Evolutionary conservation across 768 basidiomycete genomes (phyloP).

Genomic region (Tricholomella constricta): DNA sequence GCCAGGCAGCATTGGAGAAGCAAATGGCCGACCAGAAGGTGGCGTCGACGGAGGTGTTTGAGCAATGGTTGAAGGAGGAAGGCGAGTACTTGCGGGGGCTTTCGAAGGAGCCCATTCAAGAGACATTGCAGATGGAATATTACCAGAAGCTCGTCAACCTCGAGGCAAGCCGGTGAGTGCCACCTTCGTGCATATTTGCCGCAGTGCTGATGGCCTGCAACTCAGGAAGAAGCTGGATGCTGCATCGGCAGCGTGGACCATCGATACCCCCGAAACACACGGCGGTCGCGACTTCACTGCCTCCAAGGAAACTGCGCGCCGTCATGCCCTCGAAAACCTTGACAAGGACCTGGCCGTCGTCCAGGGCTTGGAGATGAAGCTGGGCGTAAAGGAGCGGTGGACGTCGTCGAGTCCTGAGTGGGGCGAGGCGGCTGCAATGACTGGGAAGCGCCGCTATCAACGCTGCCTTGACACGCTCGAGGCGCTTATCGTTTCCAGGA

Average conservation of each 20-base stretch:
- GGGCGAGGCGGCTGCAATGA: conserved; percentile 9
- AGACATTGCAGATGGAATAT: conserved; percentile 5
- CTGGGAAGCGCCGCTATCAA: conserved; percentile 12
- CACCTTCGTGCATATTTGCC: background rate
- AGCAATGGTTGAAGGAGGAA: conserved; percentile 5
- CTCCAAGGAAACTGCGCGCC: too few relatives aligned
- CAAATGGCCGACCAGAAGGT: conserved; percentile 1
- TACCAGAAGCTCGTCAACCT: conserved; percentile 1
- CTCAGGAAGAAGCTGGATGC: too few relatives aligned
- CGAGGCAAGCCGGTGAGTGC: background rate
- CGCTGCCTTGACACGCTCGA: conserved; percentile 22
- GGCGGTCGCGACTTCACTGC: too few relatives aligned
- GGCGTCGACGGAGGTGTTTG: background rate
- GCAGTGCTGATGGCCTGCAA: too few relatives aligned
- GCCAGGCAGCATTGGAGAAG: background rate
- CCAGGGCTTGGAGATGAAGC: background rate
- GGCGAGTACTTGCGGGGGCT: background rate
- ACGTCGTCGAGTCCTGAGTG: conserved; percentile 1
- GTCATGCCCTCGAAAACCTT: too few relatives aligned
- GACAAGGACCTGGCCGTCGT: too few relatives aligned
- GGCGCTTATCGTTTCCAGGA: conserved; percentile 17
- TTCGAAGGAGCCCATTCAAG: background rate
- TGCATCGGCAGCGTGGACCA: too few relatives aligned
- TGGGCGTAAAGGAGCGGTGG: background rate
- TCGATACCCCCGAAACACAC: too few relatives aligned